phyloP scores from a whole-genome alignment of 2,329 filamentous ascomycete genomes.

The Venturia effusa region DNA sequence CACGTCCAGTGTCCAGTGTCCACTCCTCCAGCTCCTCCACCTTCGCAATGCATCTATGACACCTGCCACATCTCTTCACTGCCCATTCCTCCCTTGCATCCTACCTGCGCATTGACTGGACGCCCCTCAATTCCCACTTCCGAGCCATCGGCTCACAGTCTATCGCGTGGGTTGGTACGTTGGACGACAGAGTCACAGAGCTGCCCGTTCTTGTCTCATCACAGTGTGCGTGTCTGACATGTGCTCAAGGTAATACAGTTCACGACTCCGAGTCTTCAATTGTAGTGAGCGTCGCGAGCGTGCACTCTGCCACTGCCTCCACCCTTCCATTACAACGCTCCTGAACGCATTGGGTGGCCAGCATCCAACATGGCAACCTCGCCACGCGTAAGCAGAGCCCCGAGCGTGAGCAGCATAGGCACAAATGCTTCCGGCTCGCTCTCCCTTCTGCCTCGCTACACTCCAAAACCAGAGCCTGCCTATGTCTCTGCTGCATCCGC shows the following conservation, averaged over 20 bases:
- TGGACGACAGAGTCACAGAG: not conserved
- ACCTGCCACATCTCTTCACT: not conserved
- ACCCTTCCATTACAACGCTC: not conserved
- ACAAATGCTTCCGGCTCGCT: constrained; percentile 42
- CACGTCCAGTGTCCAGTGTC: not conserved
- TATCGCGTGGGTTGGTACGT: not conserved
- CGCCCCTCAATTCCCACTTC: not conserved
- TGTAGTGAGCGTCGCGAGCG: not conserved
- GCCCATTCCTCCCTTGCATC: not conserved
- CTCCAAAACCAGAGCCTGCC: constrained; percentile 54
- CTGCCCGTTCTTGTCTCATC: not conserved
- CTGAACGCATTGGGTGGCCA: not conserved
- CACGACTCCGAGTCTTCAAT: no score
- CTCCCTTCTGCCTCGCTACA: constrained; percentile 58
- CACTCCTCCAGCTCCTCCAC: not conserved
- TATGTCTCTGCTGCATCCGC: constrained; percentile 85
- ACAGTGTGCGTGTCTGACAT: not conserved
- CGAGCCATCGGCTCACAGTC: not conserved
- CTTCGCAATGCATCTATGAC: not conserved
- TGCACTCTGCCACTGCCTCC: not conserved
- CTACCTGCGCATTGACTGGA: not conserved
- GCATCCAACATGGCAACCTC: constrained; percentile 14
- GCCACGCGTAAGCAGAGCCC: constrained; percentile 26
- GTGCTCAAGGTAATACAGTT: no score
- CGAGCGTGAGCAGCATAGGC: constrained; percentile 44